Conservation (phyloP, 495 filamentous ascomycete genomes). For the Cercophora samala region DNA sequence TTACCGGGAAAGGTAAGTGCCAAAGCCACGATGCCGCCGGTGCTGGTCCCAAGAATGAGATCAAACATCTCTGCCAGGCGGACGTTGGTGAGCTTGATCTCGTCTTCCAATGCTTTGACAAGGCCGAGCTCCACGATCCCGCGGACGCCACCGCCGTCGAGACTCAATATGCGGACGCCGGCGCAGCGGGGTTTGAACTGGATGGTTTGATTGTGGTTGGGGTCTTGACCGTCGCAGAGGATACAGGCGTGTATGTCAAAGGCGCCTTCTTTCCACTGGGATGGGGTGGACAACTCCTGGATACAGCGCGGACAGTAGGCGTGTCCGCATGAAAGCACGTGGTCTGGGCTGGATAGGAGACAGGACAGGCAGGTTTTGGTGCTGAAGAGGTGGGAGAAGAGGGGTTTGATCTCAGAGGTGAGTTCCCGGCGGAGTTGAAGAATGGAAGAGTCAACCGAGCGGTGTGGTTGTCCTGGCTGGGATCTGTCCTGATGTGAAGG, state of each 20-base stretch:
- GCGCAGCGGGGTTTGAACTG: slow-evolving; percentile 11
- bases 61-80: slow-evolving; percentile 6
- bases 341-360: background rate
- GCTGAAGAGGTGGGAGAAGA: background rate
- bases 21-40: slow-evolving; percentile 10
- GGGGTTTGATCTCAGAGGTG: background rate
- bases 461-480: background rate
- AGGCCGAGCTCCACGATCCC: slow-evolving; percentile 10
- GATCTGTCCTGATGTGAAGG: background rate
- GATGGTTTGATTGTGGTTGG: slow-evolving; percentile 4
- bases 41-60: slow-evolving; percentile 14
- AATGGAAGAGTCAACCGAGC: background rate
- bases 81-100: background rate
- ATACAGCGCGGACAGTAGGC: slow-evolving; percentile 10
- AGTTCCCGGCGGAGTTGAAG: background rate
- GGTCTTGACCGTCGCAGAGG: background rate
- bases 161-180: slow-evolving; percentile 4
- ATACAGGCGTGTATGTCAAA: background rate
- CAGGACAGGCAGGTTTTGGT: slow-evolving; percentile 13
- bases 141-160: slow-evolving; percentile 14
- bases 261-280: background rate
- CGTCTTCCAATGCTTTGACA: background rate
- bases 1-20: background rate
- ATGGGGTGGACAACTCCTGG: slow-evolving; percentile 1
- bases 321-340: slow-evolving; percentile 8